A percentile compares a stretch with the other conserved stretches of the same genome.
Conservation (phyloP, 2,329 filamentous ascomycete genomes). For the Chaetoscypha palmicola region DNA sequence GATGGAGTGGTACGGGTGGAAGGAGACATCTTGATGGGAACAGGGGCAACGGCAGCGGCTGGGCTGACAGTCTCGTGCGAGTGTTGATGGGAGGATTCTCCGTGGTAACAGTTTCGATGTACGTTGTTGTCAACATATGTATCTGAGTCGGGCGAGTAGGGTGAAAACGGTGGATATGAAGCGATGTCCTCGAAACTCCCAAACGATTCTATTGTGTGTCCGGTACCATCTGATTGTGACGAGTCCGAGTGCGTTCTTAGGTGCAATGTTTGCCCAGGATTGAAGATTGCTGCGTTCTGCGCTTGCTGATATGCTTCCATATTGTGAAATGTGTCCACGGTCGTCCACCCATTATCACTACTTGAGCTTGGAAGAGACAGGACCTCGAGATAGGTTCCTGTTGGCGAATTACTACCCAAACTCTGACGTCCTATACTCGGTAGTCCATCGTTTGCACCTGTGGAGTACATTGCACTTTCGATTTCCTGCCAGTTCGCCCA, state of each 20-base stretch:
- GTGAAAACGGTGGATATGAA: slow-evolving; percentile 57
- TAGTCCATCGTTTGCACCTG: slow-evolving; percentile 39
- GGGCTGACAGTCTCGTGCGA: slow-evolving; percentile 56
- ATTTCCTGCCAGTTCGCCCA: slow-evolving; percentile 79
- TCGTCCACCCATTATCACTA: slow-evolving; percentile 80
- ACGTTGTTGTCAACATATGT: slow-evolving; percentile 54
- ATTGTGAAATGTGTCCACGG: slow-evolving; percentile 68
- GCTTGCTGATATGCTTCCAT: slow-evolving; percentile 60
- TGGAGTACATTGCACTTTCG: slow-evolving; percentile 56
- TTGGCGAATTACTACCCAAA: slow-evolving; percentile 60
- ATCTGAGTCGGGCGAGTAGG: slow-evolving; percentile 79
- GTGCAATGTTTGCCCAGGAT: slow-evolving; percentile 85
- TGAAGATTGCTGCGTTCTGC: slow-evolving; percentile 65
- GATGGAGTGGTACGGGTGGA: slow-evolving; percentile 54
- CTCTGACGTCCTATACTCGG: slow-evolving; percentile 40
- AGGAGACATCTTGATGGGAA: slow-evolving; percentile 60
- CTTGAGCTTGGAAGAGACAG: slow-evolving; percentile 72
- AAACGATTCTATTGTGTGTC: slow-evolving; percentile 49
- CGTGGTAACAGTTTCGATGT: slow-evolving; percentile 56
- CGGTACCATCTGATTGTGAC: slow-evolving; percentile 64
- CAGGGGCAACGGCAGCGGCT: slow-evolving; percentile 57
- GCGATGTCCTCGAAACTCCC: slow-evolving; percentile 74
- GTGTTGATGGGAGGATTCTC: slow-evolving; percentile 43
- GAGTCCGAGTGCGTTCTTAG: slow-evolving; percentile 82
- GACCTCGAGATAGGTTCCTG: slow-evolving; percentile 77